These are phyloP conservation scores for Zygosaccharomyces sapae DNA, from an alignment of 1,139 yeast species.

Conservation along the genomic window DNA sequence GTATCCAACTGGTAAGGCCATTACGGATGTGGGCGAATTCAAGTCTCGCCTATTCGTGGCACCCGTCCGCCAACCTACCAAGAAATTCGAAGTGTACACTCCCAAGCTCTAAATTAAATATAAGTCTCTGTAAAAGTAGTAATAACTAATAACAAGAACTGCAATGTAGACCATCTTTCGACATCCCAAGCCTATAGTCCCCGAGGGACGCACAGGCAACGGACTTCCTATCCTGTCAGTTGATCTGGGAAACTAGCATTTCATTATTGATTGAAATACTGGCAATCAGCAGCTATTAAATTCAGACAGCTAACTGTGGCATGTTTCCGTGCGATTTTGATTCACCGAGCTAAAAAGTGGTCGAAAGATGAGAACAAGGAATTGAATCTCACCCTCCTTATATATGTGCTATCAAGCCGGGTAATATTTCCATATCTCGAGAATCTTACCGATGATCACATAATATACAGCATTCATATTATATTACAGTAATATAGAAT, in stretches of 20 bases:
- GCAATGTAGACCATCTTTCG: constrained; percentile 38
- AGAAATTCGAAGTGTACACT: constrained; percentile 19
- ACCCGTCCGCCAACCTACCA: constrained; percentile 43
- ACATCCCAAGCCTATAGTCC: constrained; percentile 37
- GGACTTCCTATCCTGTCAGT: constrained; percentile 39
- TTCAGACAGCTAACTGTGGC: constrained; percentile 39
- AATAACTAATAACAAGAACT: constrained; percentile 1
- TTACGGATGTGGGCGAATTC: constrained; percentile 42
- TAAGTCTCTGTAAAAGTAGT: not conserved
- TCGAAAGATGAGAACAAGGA: constrained; percentile 1
- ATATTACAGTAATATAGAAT: not conserved
- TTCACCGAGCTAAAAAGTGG: constrained; percentile 28
- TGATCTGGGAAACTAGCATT: constrained; percentile 38
- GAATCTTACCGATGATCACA: no score
- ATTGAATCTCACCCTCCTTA: constrained; percentile 1
- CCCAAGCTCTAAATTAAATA: constrained; percentile 19
- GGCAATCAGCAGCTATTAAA: constrained; percentile 38
- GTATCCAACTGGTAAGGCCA: constrained; percentile 39
- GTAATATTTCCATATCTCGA: not conserved
- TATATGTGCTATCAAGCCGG: constrained; percentile 5
- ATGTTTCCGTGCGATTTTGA: constrained; percentile 37
- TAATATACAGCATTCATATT: not conserved
- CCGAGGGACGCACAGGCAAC: constrained; percentile 32
- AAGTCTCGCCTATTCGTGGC: constrained; percentile 43
- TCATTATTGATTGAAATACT: constrained; percentile 32